phyloP scores from a whole-genome alignment of 2,329 filamentous ascomycete species.

The Trichoderma pleuroti region DNA sequence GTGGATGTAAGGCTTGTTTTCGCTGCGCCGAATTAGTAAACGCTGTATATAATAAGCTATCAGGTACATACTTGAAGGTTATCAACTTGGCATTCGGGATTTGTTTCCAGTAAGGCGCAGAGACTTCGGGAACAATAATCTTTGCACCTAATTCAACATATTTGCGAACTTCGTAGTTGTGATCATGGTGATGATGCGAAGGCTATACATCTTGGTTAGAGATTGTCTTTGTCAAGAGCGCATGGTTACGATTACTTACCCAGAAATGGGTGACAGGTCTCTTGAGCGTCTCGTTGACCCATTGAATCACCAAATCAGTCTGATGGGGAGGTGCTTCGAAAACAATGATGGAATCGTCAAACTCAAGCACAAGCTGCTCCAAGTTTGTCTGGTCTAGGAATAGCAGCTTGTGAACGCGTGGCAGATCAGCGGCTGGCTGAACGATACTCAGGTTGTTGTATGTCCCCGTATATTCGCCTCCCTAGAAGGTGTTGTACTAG shows the following conservation, averaged over 20 bases:
- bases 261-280: not conserved
- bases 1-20: not conserved
- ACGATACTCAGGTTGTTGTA: not conserved
- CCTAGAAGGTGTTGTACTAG: not conserved
- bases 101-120: not conserved
- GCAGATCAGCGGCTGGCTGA: not conserved
- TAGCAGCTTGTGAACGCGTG: not conserved
- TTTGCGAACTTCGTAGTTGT: not conserved
- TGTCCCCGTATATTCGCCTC: not conserved
- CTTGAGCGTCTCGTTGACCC: not conserved
- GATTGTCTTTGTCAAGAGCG: not conserved
- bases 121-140: not conserved
- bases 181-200: not conserved
- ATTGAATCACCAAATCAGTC: not conserved
- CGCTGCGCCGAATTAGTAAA: not conserved
- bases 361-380: not conserved
- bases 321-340: not conserved
- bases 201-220: not conserved
- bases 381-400: not conserved
- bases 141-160: not conserved
- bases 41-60: fast-evolving
- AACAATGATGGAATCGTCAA: not conserved
- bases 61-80: not conserved
- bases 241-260: not conserved
- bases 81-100: not conserved